Evolutionary conservation across 1,284 basidiomycete species (phyloP).

Genomic region (Microstroma glucosiphilum): DNA sequence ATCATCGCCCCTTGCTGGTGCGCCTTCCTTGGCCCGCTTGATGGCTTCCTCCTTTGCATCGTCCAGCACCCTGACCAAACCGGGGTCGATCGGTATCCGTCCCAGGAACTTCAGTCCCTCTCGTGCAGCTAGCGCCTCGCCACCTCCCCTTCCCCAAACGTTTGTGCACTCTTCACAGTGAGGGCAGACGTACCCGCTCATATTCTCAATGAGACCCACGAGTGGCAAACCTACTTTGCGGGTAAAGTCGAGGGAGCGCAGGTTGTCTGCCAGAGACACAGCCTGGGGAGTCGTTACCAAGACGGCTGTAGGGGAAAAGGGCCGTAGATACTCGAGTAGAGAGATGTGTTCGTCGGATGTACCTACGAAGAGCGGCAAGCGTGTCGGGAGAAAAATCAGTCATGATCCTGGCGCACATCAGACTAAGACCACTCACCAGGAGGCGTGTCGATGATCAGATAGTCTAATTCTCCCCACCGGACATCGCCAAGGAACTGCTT

Average conservation of each 20-base stretch:
- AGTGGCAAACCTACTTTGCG: conserved; percentile 77
- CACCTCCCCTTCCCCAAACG: conserved; percentile 90
- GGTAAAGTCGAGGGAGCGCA: conserved; percentile 93
- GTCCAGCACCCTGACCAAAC: conserved; percentile 80
- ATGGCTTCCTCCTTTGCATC: conserved; percentile 55
- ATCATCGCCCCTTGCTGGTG: not conserved
- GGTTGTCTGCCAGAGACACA: conserved; percentile 85
- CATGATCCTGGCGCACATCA: no score
- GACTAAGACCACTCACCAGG: conserved; percentile 56
- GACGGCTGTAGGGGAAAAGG: conserved; percentile 64
- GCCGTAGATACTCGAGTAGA: conserved; percentile 80
- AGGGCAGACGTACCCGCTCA: conserved; percentile 97
- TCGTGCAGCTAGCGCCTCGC: conserved; percentile 63
- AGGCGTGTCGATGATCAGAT: conserved; percentile 92
- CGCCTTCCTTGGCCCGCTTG: conserved; percentile 9
- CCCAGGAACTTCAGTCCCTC: conserved; percentile 77
- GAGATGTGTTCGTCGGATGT: conserved; percentile 98
- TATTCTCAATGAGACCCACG: conserved; percentile 94
- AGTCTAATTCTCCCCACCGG: conserved; percentile 92
- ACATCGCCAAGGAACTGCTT: conserved; percentile 94
- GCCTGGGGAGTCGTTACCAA: conserved; percentile 97
- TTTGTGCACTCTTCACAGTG: conserved; percentile 76
- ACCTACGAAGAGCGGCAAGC: conserved; percentile 8
- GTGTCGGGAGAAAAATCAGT: not conserved
- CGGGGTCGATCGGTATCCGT: conserved; percentile 85